Conservation (phyloP, 139 green algal genomes). For the Astrephomene gubernaculifera region DNA sequence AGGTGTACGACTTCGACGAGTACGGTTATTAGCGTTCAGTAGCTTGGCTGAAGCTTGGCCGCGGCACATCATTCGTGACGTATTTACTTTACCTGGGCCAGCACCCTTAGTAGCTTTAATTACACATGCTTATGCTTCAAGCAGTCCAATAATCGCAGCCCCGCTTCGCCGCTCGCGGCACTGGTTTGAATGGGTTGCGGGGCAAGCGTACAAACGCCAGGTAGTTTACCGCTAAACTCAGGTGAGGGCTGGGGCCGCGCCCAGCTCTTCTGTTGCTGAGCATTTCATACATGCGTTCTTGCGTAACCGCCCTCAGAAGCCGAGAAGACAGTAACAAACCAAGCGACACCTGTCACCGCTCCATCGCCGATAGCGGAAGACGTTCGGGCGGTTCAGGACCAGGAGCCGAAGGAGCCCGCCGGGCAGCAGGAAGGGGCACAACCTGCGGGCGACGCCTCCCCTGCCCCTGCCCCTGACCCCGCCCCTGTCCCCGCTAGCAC, state of each 20-base stretch:
- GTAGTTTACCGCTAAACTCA: background rate
- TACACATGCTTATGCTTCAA: too few species aligned
- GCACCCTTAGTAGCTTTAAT: too few species aligned
- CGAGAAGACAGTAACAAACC: background rate
- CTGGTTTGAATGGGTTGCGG: conserved; percentile 37
- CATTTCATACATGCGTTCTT: background rate
- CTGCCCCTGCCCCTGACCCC: background rate
- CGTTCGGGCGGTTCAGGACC: background rate
- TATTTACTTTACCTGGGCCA: too few species aligned
- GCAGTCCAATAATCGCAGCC: too few species aligned
- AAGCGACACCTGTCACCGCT: background rate
- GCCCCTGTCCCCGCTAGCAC: background rate
- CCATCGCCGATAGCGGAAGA: background rate
- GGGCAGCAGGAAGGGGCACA: background rate
- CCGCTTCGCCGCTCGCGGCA: too few species aligned
- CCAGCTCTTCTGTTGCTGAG: background rate
- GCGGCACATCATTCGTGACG: too few species aligned
- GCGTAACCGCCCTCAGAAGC: background rate
- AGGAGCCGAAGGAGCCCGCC: background rate
- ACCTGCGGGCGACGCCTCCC: background rate
- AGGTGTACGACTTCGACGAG: too few species aligned
- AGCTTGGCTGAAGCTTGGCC: too few species aligned
- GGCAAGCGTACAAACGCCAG: conserved; percentile 12
- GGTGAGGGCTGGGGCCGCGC: conserved; percentile 12
- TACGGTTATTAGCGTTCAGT: too few species aligned